Evolutionary conservation across 1,139 yeast genomes (phyloP).

Genomic region (Kazachstania sp.): DNA sequence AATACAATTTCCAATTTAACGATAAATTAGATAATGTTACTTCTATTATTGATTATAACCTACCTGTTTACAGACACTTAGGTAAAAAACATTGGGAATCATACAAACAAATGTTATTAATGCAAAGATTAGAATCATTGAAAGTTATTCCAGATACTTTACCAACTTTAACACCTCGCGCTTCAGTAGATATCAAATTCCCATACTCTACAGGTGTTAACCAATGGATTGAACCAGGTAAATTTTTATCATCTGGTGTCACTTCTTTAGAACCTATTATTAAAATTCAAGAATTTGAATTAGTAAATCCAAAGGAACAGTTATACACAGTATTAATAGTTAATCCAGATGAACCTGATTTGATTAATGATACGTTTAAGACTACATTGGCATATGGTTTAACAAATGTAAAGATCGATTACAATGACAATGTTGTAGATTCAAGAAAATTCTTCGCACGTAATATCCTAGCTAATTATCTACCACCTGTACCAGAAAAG

Average conservation of each 20-base stretch:
- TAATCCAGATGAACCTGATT: slow-evolving; percentile 88
- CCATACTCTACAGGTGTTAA: slow-evolving; percentile 55
- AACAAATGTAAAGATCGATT: slow-evolving; percentile 54
- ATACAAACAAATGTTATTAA: slow-evolving; percentile 37
- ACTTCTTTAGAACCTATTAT: slow-evolving; percentile 69
- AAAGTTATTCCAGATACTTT: slow-evolving; percentile 87
- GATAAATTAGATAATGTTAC: slow-evolving; percentile 34
- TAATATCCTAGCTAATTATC: slow-evolving; percentile 40
- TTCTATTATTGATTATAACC: slow-evolving; percentile 50
- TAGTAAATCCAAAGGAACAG: slow-evolving; percentile 34
- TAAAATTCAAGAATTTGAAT: slow-evolving; percentile 65
- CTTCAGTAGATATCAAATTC: slow-evolving; percentile 67
- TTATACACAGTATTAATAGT: slow-evolving; percentile 72
- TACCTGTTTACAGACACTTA: slow-evolving; percentile 70
- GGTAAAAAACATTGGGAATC: slow-evolving; percentile 66
- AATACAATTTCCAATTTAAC: slow-evolving; percentile 48
- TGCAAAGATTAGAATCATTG: slow-evolving; percentile 79
- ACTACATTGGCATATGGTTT: slow-evolving; percentile 78
- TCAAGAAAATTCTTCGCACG: slow-evolving; percentile 38
- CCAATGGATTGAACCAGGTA: slow-evolving; percentile 75
- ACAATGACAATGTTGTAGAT: slow-evolving; percentile 52
- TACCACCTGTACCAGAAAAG: slow-evolving; percentile 86
- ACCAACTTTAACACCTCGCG: slow-evolving; percentile 81
- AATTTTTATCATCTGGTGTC: slow-evolving; percentile 59
- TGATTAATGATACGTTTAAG: slow-evolving; percentile 55